Conservation (phyloP, 768 basidiomycete genomes). For the Xerocomellus chrysenteron region DNA sequence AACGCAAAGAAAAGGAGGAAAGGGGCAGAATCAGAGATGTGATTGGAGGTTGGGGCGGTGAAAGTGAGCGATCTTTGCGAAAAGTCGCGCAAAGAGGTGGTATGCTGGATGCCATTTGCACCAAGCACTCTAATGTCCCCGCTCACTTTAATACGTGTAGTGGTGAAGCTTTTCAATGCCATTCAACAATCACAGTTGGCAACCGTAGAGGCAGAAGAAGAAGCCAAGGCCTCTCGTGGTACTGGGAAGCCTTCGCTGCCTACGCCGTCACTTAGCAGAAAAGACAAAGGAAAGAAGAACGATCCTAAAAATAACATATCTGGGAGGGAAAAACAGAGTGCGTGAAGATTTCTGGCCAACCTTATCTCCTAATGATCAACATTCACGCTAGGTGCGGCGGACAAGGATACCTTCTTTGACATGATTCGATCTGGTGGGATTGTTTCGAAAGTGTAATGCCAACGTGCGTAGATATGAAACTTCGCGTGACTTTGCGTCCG, state of each 20-base stretch:
- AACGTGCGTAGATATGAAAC: neutral
- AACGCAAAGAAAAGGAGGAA: slow-evolving; percentile 74
- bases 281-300: slow-evolving; percentile 47
- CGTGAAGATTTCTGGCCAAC: slow-evolving; percentile 14
- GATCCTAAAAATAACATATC: slow-evolving; percentile 55
- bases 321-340: slow-evolving; percentile 59
- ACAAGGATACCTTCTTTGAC: slow-evolving; percentile 76
- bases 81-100: slow-evolving; percentile 88
- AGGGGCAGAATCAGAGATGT: slow-evolving; percentile 63
- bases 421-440: slow-evolving; percentile 80
- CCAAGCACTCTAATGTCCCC: neutral
- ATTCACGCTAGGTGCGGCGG: slow-evolving; percentile 47
- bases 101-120: slow-evolving; percentile 31
- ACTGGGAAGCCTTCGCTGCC: slow-evolving; percentile 72
- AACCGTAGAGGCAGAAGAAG: slow-evolving; percentile 50
- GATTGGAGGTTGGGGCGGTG: slow-evolving; percentile 88
- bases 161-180: slow-evolving; percentile 85
- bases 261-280: slow-evolving; percentile 56
- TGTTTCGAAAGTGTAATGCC: slow-evolving; percentile 60
- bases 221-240: slow-evolving; percentile 61
- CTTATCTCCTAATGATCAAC: slow-evolving; percentile 4
- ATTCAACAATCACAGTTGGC: slow-evolving; percentile 79
- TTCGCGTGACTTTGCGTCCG: neutral
- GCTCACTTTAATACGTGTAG: slow-evolving; percentile 32
- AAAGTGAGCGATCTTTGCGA: slow-evolving; percentile 70